Evolutionary conservation across 2,329 filamentous ascomycete species (phyloP), one percentile per base, ranked within the genome.

Genomic region (Ceratocystis papillata): DNA sequence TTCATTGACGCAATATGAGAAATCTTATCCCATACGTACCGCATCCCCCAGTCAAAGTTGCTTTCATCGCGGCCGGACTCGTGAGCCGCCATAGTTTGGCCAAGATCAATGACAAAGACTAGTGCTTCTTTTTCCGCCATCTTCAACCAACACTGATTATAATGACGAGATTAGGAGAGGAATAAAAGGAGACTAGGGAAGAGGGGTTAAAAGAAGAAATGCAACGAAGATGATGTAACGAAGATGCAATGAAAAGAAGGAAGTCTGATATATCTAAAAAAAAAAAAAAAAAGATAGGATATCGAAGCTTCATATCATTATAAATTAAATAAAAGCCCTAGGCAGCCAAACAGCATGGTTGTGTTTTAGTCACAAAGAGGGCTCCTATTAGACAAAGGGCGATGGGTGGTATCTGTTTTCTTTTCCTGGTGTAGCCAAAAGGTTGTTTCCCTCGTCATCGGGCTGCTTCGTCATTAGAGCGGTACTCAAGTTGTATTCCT

Each of bases 101-200:
- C 92, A 28, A 96, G 79, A 76, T 99, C 94, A 68, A 99, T 77
- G 71, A 99, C 87, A 75, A 94, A 99, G 55, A 97, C 84, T 0
- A 88, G 94, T 7, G 91, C 90, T 78, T 97, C 90, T 75, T 99
- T 99, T 69, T 89, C 86, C 10, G 91, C 88, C 93, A 97, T 97
- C 65, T 67, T 79, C 70, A 68, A 46, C 17, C 12, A 61, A 50
- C 10, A n/a, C 28, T 41, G 41, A 20, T 50, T 37, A 15, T 33
- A 45, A 53, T 37, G 12, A 41, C 61, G 28, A 46, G n/a, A 41
- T 55, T 6, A 41, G 44, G 25, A 62, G 45, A 57, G 63, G 20
- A 6, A 66, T 17, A 45, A 62, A 63, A 59, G 61, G n/a, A 20
- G 17, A 17, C 17, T 20, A 48, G n/a, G 17, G n/a, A 22, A 20